A percentile compares a stretch with the other conserved stretches of the same genome.
These are phyloP conservation scores for Backusella mclennaniae DNA, from an alignment of 192 early-diverging fungal species.

Conservation along the genomic window DNA sequence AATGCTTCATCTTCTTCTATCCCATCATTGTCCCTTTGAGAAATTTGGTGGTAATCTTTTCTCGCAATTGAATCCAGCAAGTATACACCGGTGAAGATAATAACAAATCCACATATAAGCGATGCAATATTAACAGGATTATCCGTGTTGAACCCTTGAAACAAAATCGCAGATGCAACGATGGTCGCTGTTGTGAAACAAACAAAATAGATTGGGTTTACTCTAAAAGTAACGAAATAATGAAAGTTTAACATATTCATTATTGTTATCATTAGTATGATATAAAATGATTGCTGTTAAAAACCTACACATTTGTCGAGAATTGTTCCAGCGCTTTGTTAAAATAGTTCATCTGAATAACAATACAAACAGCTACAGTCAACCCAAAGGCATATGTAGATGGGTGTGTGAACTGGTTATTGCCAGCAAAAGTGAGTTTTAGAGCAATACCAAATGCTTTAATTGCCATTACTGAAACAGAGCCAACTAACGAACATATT, in stretches of 20 bases:
- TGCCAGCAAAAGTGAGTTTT: conserved; percentile 88
- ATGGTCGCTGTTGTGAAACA: conserved; percentile 95
- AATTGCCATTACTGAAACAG: conserved; percentile 85
- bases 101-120: conserved; percentile 85
- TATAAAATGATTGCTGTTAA: neutral
- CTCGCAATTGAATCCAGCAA: conserved; percentile 60
- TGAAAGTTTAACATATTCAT: neutral
- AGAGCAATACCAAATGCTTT: conserved; percentile 95
- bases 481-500: conserved; percentile 94
- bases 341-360: conserved; percentile 96
- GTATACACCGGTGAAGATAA: conserved; percentile 94
- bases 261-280: neutral
- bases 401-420: conserved; percentile 86
- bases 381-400: conserved; percentile 87
- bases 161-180: conserved; percentile 85
- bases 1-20: conserved; percentile 33
- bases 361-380: conserved; percentile 77
- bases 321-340: conserved; percentile 95
- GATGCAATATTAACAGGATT: conserved; percentile 76
- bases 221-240: conserved; percentile 34
- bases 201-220: conserved; percentile 91
- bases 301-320: conserved; percentile 77
- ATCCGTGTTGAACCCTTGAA: conserved; percentile 83
- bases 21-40: conserved; percentile 24
- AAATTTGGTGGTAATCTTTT: conserved; percentile 13